Conservation (phyloP, 495 filamentous ascomycete genomes). For the Hypoxylon trugodes region DNA sequence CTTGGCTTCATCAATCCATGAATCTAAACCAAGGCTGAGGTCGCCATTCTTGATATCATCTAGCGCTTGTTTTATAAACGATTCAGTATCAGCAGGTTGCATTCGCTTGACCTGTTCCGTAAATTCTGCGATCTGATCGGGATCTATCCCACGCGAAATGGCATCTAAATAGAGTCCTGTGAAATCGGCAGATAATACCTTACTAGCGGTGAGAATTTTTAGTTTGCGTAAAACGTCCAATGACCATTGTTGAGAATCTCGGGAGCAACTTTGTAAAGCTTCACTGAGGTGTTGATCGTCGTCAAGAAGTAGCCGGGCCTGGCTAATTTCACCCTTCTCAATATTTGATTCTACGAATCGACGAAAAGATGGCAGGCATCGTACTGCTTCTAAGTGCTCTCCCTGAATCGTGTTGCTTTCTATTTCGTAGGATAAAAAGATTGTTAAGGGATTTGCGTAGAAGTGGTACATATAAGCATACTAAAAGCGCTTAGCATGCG, state of each 20-base stretch:
- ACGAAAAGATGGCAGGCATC: conserved; percentile 83
- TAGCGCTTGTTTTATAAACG: conserved; percentile 46
- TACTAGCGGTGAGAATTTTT: conserved; percentile 31
- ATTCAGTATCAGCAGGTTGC: conserved; percentile 49
- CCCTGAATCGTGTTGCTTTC: conserved; percentile 53
- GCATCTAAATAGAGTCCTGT: conserved; percentile 51
- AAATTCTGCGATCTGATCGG: conserved; percentile 40
- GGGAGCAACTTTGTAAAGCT: conserved; percentile 31
- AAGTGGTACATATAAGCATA: conserved; percentile 97
- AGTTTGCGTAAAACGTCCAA: conserved; percentile 33
- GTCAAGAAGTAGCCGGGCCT: conserved; percentile 51
- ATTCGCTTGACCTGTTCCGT: conserved; percentile 53
- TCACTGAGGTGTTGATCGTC: conserved; percentile 48
- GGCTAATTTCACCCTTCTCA: conserved; percentile 43
- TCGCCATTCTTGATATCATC: conserved; percentile 50
- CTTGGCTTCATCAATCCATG: conserved; percentile 44
- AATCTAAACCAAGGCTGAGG: conserved; percentile 47
- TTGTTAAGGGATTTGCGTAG: conserved; percentile 86
- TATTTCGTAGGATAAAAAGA: conserved; percentile 62
- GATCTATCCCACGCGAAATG: conserved; percentile 46
- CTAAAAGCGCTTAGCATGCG: conserved; percentile 60
- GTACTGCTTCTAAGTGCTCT: conserved; percentile 76
- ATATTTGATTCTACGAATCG: conserved; percentile 53
- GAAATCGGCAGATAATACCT: conserved; percentile 36
- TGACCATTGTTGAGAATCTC: conserved; percentile 32